phyloP scores from a whole-genome alignment of 2,329 filamentous ascomycete species.

The Stachybotrys elegans region DNA sequence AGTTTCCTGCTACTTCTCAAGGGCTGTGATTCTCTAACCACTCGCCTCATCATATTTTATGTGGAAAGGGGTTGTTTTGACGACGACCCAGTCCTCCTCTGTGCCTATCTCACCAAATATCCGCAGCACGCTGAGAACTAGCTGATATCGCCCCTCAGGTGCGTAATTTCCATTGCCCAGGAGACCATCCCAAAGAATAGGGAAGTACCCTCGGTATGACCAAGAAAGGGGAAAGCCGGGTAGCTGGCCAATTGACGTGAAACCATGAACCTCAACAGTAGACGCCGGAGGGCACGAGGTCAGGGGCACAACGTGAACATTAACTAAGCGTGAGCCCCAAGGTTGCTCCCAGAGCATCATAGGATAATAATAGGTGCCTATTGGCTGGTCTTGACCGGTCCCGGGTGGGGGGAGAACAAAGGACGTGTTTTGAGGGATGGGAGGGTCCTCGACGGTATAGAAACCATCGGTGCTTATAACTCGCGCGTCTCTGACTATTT shows the following conservation, averaged over 20 bases:
- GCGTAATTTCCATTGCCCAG: constrained; percentile 35
- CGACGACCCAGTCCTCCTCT: constrained; percentile 5
- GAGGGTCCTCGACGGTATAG: neutral
- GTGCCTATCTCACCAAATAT: constrained; percentile 9
- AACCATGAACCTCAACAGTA: constrained; percentile 10
- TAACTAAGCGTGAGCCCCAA: neutral
- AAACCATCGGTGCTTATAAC: neutral
- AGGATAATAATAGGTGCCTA: neutral
- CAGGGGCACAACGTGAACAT: neutral
- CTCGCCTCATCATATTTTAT: neutral
- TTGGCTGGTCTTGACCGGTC: neutral
- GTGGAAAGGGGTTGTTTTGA: neutral
- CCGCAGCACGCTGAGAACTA: constrained; percentile 10
- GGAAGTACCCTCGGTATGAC: constrained; percentile 9
- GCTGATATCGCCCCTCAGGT: constrained; percentile 32
- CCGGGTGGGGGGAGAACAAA: neutral
- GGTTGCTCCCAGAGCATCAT: neutral
- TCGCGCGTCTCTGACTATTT: neutral
- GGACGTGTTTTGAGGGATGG: neutral
- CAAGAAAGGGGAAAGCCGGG: constrained; percentile 27
- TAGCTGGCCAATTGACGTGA: constrained; percentile 28
- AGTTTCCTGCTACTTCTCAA: no score
- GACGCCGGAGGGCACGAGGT: neutral
- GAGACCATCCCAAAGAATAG: constrained; percentile 32
- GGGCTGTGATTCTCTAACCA: no score